phyloP scores from a whole-genome alignment of 345 rosid species.

The Sonneratia alba region DNA sequence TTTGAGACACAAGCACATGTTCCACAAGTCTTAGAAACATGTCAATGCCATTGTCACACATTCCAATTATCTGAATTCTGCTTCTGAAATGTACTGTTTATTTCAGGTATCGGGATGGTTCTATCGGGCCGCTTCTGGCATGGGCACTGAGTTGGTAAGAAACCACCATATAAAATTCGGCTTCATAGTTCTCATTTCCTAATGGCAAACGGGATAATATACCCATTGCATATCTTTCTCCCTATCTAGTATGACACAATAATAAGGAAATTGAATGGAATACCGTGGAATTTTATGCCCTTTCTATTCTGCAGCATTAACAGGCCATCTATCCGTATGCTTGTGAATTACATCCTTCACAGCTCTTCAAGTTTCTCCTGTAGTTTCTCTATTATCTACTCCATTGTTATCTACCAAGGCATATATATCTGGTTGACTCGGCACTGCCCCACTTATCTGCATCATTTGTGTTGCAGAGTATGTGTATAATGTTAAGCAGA shows the following conservation, averaged over 20 bases:
- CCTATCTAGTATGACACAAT: too few species aligned
- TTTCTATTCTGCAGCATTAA: too few species aligned
- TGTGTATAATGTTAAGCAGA: constrained; percentile 86
- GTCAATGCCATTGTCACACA: background rate
- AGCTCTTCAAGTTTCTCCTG: background rate
- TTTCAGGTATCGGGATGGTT: background rate
- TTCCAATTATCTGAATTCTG: background rate
- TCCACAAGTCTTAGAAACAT: too few species aligned
- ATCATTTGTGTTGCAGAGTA: constrained; percentile 42
- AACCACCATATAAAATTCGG: background rate
- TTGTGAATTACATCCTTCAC: background rate
- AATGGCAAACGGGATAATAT: too few species aligned
- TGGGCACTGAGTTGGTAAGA: background rate
- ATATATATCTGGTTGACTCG: background rate
- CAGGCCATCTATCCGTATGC: too few species aligned
- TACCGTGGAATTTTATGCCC: too few species aligned
- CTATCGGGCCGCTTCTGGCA: background rate
- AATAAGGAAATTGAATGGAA: too few species aligned
- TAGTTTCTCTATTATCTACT: background rate
- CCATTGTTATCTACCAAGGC: constrained; percentile 1
- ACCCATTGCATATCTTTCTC: too few species aligned
- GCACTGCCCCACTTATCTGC: constrained; percentile 1
- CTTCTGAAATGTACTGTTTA: background rate
- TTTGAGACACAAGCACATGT: too few species aligned
- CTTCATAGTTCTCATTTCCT: background rate